These are phyloP conservation scores for Pistacia atlantica DNA, from an alignment of 345 rosid genomes.

Conservation along the genomic window DNA sequence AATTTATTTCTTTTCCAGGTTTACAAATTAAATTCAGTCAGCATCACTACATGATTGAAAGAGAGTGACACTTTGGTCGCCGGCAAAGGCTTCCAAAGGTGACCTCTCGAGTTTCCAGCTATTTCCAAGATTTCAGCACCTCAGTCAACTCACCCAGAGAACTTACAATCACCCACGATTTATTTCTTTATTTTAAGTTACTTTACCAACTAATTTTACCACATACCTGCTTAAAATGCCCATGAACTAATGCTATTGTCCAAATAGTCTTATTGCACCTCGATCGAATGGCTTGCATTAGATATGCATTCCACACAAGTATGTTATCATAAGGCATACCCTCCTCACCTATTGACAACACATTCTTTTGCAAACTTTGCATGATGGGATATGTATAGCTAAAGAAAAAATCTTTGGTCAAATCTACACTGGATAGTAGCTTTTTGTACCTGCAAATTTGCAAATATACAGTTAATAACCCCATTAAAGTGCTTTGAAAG, in stretches of 20 bases:
- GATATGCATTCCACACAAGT: constrained; percentile 89
- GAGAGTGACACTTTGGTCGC: too few species aligned
- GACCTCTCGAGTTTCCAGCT: too few species aligned
- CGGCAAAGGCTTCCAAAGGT: too few species aligned
- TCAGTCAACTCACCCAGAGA: too few species aligned
- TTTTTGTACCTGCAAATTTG: constrained; percentile 83
- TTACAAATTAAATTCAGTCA: too few species aligned
- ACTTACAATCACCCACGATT: too few species aligned
- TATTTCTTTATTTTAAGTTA: too few species aligned
- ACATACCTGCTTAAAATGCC: constrained; percentile 91
- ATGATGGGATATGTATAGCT: constrained; percentile 97
- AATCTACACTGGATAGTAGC: constrained; percentile 94
- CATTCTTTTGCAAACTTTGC: constrained; percentile 94
- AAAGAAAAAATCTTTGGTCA: constrained; percentile 94
- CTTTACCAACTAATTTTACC: background rate
- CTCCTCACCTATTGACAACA: constrained; percentile 58
- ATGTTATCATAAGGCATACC: constrained; percentile 81
- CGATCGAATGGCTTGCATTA: constrained; percentile 75
- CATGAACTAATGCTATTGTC: constrained; percentile 96
- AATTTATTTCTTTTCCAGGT: too few species aligned
- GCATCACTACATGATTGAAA: too few species aligned
- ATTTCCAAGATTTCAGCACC: too few species aligned
- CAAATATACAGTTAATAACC: constrained; percentile 13
- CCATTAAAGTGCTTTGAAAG: constrained; percentile 7
- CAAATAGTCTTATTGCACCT: constrained; percentile 84